Conservation (phyloP, 2,329 filamentous ascomycete species). For the Nannizzia gypsea region DNA sequence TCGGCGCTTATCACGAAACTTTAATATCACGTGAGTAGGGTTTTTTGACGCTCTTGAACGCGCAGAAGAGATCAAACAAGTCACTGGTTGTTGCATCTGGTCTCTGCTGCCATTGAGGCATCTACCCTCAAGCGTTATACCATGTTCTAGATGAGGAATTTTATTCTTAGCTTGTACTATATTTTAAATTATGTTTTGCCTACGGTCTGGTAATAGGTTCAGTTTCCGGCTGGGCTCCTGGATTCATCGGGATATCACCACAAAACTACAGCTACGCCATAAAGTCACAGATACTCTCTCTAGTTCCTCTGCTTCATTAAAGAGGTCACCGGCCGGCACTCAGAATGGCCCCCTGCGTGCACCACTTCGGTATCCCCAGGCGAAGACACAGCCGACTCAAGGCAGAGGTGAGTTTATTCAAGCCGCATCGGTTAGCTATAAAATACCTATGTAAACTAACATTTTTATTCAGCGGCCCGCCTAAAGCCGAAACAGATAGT, state of each 20-base stretch:
- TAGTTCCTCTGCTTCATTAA: background rate
- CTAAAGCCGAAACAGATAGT: constrained; percentile 39
- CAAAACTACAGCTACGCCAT: constrained; percentile 4
- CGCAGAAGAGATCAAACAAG: background rate
- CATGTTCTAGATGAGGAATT: background rate
- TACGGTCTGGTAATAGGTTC: background rate
- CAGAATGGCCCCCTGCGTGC: background rate
- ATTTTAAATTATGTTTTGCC: background rate
- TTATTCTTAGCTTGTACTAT: background rate
- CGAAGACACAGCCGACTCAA: constrained; percentile 5
- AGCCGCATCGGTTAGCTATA: too few species aligned
- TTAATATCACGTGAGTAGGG: background rate
- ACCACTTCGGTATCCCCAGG: constrained; percentile 8
- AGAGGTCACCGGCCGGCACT: background rate
- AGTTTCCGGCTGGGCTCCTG: background rate
- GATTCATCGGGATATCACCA: background rate
- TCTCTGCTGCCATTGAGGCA: background rate
- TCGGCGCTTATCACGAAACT: background rate
- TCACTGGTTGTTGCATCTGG: background rate
- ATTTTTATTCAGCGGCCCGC: constrained; percentile 9
- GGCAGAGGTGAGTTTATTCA: background rate
- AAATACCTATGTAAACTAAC: background rate
- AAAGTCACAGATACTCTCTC: constrained; percentile 2
- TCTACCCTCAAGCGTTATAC: background rate
- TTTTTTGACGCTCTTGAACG: background rate